These are phyloP conservation scores for Funneliformis geosporum DNA, from an alignment of 192 early-diverging fungal species.

Conservation along the genomic window DNA sequence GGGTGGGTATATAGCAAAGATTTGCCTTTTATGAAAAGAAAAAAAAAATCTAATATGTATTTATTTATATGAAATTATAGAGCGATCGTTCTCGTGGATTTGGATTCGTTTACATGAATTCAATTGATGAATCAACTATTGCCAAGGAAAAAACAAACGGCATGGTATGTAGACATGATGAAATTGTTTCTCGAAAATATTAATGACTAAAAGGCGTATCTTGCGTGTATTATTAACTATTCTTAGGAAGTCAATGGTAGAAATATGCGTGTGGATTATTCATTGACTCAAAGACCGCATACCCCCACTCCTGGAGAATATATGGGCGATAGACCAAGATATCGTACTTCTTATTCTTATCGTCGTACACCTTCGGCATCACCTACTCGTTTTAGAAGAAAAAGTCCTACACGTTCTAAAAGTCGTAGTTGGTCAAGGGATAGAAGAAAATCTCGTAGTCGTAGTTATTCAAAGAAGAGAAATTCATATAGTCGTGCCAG, in stretches of 20 bases:
- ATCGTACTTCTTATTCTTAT: conserved; percentile 35
- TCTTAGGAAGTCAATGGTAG: conserved; percentile 59
- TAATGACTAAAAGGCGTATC: no score
- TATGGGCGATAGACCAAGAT: conserved; percentile 55
- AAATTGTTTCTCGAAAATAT: not conserved
- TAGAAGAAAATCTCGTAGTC: conserved; percentile 22
- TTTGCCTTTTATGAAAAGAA: not conserved
- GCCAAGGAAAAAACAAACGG: conserved; percentile 65
- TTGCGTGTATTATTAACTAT: not conserved
- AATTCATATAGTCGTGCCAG: conserved; percentile 11
- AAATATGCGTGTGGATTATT: conserved; percentile 61
- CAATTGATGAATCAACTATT: conserved; percentile 49
- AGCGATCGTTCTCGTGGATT: conserved; percentile 65
- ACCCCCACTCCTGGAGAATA: conserved; percentile 74
- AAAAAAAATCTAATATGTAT: conserved; percentile 22
- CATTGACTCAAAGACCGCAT: conserved; percentile 62
- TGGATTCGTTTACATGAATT: conserved; percentile 65
- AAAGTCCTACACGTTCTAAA: conserved; percentile 12
- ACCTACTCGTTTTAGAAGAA: conserved; percentile 37
- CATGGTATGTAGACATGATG: conserved; percentile 40
- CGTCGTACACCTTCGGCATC: conserved; percentile 43
- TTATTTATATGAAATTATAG: conserved; percentile 38
- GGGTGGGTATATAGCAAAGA: conserved; percentile 37
- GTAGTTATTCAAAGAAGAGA: not conserved
- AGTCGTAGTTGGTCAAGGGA: conserved; percentile 33